phyloP scores from a whole-genome alignment of 176 grass and related monocot genomes.

The Eremochloa ophiuroides region DNA sequence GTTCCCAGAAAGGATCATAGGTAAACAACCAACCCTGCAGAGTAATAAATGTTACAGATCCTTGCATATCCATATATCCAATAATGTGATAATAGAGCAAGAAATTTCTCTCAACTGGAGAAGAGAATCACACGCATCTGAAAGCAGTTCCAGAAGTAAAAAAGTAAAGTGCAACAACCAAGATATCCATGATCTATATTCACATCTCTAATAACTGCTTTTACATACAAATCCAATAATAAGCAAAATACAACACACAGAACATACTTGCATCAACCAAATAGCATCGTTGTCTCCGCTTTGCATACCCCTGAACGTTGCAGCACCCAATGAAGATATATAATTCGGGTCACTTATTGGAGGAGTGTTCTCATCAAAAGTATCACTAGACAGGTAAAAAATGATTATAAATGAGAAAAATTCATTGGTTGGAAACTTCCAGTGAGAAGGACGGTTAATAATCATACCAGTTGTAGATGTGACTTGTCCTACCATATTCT shows the following conservation, averaged over 20 bases:
- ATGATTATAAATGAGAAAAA: slow-evolving; percentile 17
- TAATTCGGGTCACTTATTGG: slow-evolving; percentile 74
- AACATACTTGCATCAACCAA: slow-evolving; percentile 92
- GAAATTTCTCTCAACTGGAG: not conserved
- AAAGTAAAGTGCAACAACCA: not conserved
- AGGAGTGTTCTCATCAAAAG: slow-evolving; percentile 93
- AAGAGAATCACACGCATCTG: slow-evolving; percentile 9
- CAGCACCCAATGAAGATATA: slow-evolving; percentile 80
- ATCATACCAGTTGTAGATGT: slow-evolving; percentile 81
- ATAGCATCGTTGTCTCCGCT: slow-evolving; percentile 69
- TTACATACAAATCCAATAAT: slow-evolving; percentile 2
- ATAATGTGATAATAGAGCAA: not conserved
- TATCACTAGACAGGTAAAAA: slow-evolving; percentile 57
- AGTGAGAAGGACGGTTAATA: slow-evolving; percentile 2
- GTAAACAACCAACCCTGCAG: slow-evolving; percentile 85
- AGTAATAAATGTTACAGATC: slow-evolving; percentile 17
- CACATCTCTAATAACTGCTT: not conserved
- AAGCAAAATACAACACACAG: not conserved
- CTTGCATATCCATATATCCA: slow-evolving; percentile 12
- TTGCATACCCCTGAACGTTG: slow-evolving; percentile 81
- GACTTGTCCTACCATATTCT: slow-evolving; percentile 82
- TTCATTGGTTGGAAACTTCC: not conserved
- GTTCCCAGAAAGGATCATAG: slow-evolving; percentile 90
- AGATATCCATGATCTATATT: not conserved
- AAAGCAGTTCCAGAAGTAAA: not conserved